Conservation (phyloP, 352 stramenopile genomes). For the Phytopythium ostracodes region DNA sequence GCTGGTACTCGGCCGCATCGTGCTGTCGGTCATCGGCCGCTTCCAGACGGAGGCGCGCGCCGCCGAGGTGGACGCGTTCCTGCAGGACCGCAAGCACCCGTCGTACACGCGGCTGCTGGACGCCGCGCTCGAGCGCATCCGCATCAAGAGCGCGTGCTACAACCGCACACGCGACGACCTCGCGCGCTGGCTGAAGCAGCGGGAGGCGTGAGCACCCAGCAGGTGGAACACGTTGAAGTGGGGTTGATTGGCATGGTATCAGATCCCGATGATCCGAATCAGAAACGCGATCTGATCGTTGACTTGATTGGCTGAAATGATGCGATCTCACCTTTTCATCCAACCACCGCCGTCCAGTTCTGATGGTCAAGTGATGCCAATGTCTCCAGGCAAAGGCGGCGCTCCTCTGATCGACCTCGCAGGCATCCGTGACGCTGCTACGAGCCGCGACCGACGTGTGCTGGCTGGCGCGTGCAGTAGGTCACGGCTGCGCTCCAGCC, state of each 20-base stretch:
- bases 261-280: too few species aligned
- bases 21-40: slow-evolving; percentile 47
- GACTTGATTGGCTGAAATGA: background rate
- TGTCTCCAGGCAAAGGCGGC: too few species aligned
- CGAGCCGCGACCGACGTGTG: too few species aligned
- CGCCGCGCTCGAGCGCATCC: slow-evolving; percentile 67
- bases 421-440: too few species aligned
- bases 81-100: slow-evolving; percentile 60
- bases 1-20: slow-evolving; percentile 62
- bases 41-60: slow-evolving; percentile 65
- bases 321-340: background rate
- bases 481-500: too few species aligned
- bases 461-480: too few species aligned
- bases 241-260: too few species aligned
- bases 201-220: background rate
- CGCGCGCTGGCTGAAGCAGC: slow-evolving; percentile 42
- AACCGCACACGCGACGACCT: slow-evolving; percentile 48
- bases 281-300: background rate
- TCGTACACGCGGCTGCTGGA: slow-evolving; percentile 66
- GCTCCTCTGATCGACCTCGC: too few species aligned
- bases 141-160: slow-evolving; percentile 64
- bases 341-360: background rate
- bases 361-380: background rate
- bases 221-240: background rate
- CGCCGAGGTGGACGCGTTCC: slow-evolving; percentile 51